These are phyloP conservation scores for Leccinum solheimii DNA, from an alignment of 1,284 basidiomycete species.

Conservation along the genomic window DNA sequence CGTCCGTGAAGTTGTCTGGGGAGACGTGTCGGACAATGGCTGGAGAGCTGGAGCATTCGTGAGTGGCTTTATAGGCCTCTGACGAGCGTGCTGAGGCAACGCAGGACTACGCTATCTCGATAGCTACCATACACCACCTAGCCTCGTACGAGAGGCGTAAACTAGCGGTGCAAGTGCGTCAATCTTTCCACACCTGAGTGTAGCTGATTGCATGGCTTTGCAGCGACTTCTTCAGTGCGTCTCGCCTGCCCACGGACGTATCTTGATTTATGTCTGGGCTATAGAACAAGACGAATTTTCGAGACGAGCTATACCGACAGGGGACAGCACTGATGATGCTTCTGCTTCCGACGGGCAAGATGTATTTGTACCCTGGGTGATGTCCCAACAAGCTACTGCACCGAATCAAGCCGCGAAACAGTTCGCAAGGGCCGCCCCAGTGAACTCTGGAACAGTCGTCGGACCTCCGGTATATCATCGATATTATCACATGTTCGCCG, in stretches of 20 bases:
- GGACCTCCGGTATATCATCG: conserved; percentile 62
- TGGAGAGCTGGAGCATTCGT: conserved; percentile 83
- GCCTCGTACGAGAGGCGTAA: conserved; percentile 74
- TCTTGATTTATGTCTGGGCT: conserved; percentile 98
- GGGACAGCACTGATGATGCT: background rate
- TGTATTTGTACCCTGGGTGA: conserved; percentile 75
- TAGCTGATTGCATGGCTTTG: conserved; percentile 4
- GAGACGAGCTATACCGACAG: conserved; percentile 62
- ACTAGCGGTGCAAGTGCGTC: conserved; percentile 66
- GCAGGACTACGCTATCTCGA: conserved; percentile 93
- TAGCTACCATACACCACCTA: conserved; percentile 94
- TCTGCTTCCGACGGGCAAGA: conserved; percentile 45
- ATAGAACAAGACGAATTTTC: conserved; percentile 88
- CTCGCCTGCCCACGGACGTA: conserved; percentile 65
- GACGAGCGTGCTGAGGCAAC: background rate
- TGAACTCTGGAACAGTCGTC: background rate
- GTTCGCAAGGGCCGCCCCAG: background rate
- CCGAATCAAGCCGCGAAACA: conserved; percentile 16
- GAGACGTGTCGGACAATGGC: conserved; percentile 65
- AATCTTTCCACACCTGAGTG: background rate
- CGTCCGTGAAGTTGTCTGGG: conserved; percentile 72
- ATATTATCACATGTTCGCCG: conserved; percentile 92
- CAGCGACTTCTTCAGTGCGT: conserved; percentile 70
- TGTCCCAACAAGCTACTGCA: conserved; percentile 33
- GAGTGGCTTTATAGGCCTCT: conserved; percentile 36